Evolutionary conservation across 2,329 filamentous ascomycete species (phyloP), one percentile per base, ranked within the genome.

Genomic region (Tolypocladium paradoxum): DNA sequence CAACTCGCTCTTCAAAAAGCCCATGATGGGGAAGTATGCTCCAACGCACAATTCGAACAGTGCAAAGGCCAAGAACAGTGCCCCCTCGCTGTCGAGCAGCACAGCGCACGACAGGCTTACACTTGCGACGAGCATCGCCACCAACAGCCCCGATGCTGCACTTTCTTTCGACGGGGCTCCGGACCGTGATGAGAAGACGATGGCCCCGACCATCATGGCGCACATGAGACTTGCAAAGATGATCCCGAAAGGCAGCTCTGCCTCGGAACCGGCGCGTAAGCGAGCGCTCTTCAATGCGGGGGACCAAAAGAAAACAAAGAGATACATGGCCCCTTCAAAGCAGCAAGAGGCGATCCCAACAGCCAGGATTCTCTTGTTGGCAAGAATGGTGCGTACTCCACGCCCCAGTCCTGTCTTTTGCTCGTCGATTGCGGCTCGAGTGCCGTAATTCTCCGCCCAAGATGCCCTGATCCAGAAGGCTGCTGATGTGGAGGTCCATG

Each of bases 271-370:
- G 4, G 59, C 46, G 2, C 62, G 57, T 18, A 62, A 59, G 40
- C 70, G 69, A 12, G 71, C 67, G 16, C 69, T 67, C 55, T 70
- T 75, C n/a, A 84, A 66, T 3, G 78, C 74, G 1, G 78, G 75
- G 0, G 78, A 77, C 75, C 80, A 83, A 68, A 81, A 82, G 64
- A 82, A 83, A 53, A 84, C 77, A 60, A 83, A 83, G 12, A 84
- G 70, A 60, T 83, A 83, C 70, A 83, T 79, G 31, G 77, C 74
- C 22, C 79, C 79, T 65, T 84, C 81, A 59, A 83, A 82, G 61
- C 81, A 74, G 54, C 74, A 80, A 4, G 77, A 77, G 3, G 75
- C 72, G 43, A 82, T 64, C 2, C 70, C 73, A 5, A 84, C 67
- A 2, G 76, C 70, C 20, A 79, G 61, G 50, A 83, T 74, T 3